Evolutionary conservation across 1,284 basidiomycete species (phyloP).

Genomic region (Limonomyces culmigenus): DNA sequence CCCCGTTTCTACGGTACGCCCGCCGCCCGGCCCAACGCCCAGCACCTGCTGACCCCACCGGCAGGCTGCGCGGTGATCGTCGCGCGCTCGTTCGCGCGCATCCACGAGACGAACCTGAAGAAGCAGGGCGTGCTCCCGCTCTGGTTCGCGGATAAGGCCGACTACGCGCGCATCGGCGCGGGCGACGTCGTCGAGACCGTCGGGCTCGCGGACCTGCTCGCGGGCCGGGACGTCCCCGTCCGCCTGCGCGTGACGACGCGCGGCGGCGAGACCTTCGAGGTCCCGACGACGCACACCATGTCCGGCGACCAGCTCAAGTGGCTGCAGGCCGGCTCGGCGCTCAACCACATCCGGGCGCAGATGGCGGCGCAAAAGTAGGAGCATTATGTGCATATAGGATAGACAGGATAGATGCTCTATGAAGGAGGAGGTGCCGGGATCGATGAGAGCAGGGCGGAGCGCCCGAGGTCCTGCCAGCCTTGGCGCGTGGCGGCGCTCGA

Average conservation of each 20-base stretch:
- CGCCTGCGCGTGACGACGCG: slow-evolving; percentile 56
- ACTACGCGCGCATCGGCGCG: slow-evolving; percentile 71
- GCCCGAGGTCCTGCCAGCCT: slow-evolving; percentile 3
- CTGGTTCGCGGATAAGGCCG: slow-evolving; percentile 76
- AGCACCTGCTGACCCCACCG: neutral
- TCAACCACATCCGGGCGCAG: slow-evolving; percentile 66
- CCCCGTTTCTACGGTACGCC: slow-evolving; percentile 81
- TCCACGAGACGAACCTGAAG: slow-evolving; percentile 97
- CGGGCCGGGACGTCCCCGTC: slow-evolving; percentile 35
- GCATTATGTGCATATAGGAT: neutral
- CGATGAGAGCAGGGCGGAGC: too few species aligned
- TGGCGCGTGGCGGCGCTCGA: slow-evolving; percentile 2
- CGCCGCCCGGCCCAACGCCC: neutral
- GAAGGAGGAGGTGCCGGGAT: too few species aligned
- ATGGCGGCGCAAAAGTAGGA: neutral
- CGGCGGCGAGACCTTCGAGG: slow-evolving; percentile 45
- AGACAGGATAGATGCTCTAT: neutral
- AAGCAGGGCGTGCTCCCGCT: slow-evolving; percentile 92
- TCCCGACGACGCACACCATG: slow-evolving; percentile 77
- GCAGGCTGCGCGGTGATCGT: slow-evolving; percentile 70
- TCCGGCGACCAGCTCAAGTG: slow-evolving; percentile 78
- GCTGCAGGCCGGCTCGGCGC: slow-evolving; percentile 72
- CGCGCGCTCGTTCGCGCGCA: slow-evolving; percentile 90
- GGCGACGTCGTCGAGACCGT: slow-evolving; percentile 53
- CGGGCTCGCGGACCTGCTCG: slow-evolving; percentile 38